Evolutionary conservation across 2,329 filamentous ascomycete species (phyloP).

Genomic region (Aspergillus ustus): DNA sequence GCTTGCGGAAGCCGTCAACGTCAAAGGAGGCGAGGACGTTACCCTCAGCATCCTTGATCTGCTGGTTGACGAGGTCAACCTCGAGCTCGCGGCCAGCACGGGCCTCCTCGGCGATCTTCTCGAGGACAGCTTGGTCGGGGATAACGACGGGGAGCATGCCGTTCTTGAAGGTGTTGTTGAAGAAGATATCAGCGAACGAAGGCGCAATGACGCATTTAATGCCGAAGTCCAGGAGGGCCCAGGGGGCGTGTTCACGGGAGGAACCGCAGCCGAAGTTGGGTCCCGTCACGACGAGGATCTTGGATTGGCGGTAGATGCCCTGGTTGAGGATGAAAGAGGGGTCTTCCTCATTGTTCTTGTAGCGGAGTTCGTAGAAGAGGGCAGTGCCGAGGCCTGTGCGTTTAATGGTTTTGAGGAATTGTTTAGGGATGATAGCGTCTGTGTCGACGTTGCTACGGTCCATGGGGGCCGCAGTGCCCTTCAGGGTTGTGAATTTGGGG

Average conservation of each 20-base stretch:
- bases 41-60: slow-evolving; percentile 76
- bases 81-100: slow-evolving; percentile 81
- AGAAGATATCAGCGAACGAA: slow-evolving; percentile 91
- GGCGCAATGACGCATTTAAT: slow-evolving; percentile 93
- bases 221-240: slow-evolving; percentile 95
- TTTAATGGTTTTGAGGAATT: slow-evolving; percentile 99
- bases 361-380: slow-evolving; percentile 85
- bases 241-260: slow-evolving; percentile 92
- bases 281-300: slow-evolving; percentile 90
- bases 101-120: slow-evolving; percentile 76
- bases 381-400: slow-evolving; percentile 88
- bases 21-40: slow-evolving; percentile 78
- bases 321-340: slow-evolving; percentile 87
- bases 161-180: slow-evolving; percentile 99
- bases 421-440: slow-evolving; percentile 99
- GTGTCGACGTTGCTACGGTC: slow-evolving; percentile 93
- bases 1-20: slow-evolving; percentile 90
- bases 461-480: slow-evolving; percentile 85
- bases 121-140: slow-evolving; percentile 66
- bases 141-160: slow-evolving; percentile 92
- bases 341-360: slow-evolving; percentile 75
- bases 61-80: slow-evolving; percentile 83
- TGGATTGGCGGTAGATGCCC: slow-evolving; percentile 79
- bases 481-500: slow-evolving; percentile 80
- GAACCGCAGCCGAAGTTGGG: slow-evolving; percentile 94